Conservation (phyloP, 108 stramenopile genomes). For the Licmophora abbreviata region DNA sequence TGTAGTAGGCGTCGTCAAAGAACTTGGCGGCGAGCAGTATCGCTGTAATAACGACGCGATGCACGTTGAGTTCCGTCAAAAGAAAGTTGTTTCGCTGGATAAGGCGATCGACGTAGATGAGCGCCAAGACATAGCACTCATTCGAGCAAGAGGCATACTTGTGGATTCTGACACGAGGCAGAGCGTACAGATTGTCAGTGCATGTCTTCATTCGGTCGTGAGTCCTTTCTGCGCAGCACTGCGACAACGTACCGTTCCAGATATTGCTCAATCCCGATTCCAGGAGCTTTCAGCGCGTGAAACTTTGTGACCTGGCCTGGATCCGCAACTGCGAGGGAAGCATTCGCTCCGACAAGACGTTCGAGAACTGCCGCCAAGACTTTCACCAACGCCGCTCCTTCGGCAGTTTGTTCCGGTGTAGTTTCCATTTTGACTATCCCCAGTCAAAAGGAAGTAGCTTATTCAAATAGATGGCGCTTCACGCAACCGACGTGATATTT, state of each 20-base stretch:
- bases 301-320: slow-evolving; percentile 89
- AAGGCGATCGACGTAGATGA: slow-evolving; percentile 97
- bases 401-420: slow-evolving; percentile 55
- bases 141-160: slow-evolving; percentile 95
- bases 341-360: slow-evolving; percentile 63
- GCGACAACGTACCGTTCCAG: slow-evolving; percentile 73
- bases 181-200: background rate
- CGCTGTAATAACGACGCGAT: slow-evolving; percentile 93
- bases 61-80: slow-evolving; percentile 93
- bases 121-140: slow-evolving; percentile 94
- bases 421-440: slow-evolving; percentile 55
- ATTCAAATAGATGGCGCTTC: too few species aligned
- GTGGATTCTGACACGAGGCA: slow-evolving; percentile 80
- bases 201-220: too few species aligned
- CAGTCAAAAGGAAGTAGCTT: too few species aligned
- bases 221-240: slow-evolving; percentile 1
- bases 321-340: slow-evolving; percentile 38
- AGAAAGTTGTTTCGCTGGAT: slow-evolving; percentile 91
- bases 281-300: slow-evolving; percentile 91
- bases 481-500: too few species aligned
- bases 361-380: slow-evolving; percentile 82
- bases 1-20: slow-evolving; percentile 99
- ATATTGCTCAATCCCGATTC: slow-evolving; percentile 85
- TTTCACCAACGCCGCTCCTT: slow-evolving; percentile 62
- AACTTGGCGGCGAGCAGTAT: slow-evolving; percentile 96